Evolutionary conservation across 2,329 filamentous ascomycete genomes (phyloP), one percentile per base, ranked within the genome.

Genomic region (Neonectria hederae): DNA sequence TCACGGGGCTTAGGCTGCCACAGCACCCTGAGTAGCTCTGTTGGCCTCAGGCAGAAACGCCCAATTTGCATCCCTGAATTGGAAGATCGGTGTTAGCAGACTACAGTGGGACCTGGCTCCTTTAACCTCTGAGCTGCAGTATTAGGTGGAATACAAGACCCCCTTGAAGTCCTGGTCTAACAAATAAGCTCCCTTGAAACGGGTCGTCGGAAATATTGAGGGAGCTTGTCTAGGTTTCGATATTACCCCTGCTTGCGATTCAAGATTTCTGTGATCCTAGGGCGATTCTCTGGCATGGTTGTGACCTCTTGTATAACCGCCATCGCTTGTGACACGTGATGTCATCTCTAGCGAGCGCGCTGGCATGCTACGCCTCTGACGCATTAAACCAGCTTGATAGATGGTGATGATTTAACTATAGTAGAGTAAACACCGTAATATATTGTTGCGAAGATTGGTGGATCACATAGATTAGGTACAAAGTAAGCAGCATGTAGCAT

Each of bases 31-130:
- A 42, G 24, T 21, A 14, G 4, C 7, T 28, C 6, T 43, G 13
- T 21, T 7, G 42, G 62, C 68, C 70, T 70, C 60, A 72, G 68
- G 71, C 71, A 65, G 52, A 43, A 67, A 64, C 58, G 54, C 22
- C 28, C 10, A 8, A 13, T 19, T 32, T 14, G 10, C 10, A 32
- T 13, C n/a, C 17, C 26, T 14, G 19, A 2, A 30, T 4, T 5
- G 24, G 22, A n/a, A 24, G 22, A n/a, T 14, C 24, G 24, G 48
- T 51, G 48, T 32, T 51, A 51, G 48, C 11, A 13, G 13, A 19
- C 14, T 51, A 51, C 48, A 51, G 22, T 42, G 19, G 11, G 48
- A 8, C 19, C 19, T 4, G 19, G n/a, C 11, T 17, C 5, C 2
- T 8, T 14, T 9, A 6, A 8, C n/a, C n/a, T 13, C 46, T 11